Percentiles rank a stretch among this genome's conserved stretches.
Evolutionary conservation across 768 basidiomycete genomes (phyloP).

Genomic region (Pulveroboletus sp.): DNA sequence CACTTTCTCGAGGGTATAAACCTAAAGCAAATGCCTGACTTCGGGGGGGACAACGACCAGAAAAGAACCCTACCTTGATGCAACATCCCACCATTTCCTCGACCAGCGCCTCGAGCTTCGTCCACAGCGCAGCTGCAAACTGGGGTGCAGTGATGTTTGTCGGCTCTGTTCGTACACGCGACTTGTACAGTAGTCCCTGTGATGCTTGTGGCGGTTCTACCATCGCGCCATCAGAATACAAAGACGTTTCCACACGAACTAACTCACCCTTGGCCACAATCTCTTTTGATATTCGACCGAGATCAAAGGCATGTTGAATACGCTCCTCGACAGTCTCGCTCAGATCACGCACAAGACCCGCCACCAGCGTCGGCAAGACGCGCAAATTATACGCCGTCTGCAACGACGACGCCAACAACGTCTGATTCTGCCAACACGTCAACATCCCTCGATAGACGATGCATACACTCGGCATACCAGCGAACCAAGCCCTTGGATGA

Average conservation of each 20-base stretch:
- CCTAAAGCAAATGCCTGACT: constrained; percentile 41
- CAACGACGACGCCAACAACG: constrained; percentile 86
- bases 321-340: constrained; percentile 81
- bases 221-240: not conserved
- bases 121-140: constrained; percentile 60
- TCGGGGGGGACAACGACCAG: no score
- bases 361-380: constrained; percentile 79
- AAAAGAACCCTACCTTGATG: constrained; percentile 59
- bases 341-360: constrained; percentile 73
- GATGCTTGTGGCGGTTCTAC: constrained; percentile 24
- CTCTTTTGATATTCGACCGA: constrained; percentile 83
- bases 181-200: constrained; percentile 65
- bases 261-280: constrained; percentile 69
- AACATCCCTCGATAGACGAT: not conserved
- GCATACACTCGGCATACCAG: constrained; percentile 55
- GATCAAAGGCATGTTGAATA: constrained; percentile 82
- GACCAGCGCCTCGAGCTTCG: constrained; percentile 73
- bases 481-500: constrained; percentile 71
- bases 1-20: constrained; percentile 94
- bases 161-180: constrained; percentile 86
- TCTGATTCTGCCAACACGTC: constrained; percentile 65
- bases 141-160: constrained; percentile 85
- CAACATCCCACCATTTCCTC: constrained; percentile 88
- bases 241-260: not conserved
- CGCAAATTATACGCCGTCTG: constrained; percentile 95